A percentile compares a stretch with the other conserved stretches of the same genome.
phyloP scores from a whole-genome alignment of 257 asterid genomes.

The Solanum bulbocastanum region DNA sequence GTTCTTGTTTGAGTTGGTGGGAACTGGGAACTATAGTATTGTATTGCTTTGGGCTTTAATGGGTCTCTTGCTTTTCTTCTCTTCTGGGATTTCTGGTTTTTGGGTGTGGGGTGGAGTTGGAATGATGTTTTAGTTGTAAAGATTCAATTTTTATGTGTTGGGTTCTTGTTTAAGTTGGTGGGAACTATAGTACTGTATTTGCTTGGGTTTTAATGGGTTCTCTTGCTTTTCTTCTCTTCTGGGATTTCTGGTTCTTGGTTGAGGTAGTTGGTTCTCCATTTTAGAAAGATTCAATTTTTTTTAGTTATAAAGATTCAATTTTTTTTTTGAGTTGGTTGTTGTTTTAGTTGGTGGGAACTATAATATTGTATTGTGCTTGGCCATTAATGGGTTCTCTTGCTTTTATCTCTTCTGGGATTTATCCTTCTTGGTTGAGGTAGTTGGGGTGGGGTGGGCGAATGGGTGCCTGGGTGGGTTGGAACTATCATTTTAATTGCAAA shows the following conservation, averaged over 20 bases:
- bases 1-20: background rate
- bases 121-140: background rate
- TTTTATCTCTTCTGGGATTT: background rate
- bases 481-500: background rate
- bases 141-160: background rate
- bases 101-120: background rate
- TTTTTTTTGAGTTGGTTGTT: background rate
- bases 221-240: background rate
- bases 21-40: background rate
- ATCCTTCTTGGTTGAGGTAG: background rate
- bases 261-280: background rate
- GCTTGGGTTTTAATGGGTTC: background rate
- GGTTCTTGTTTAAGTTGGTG: background rate
- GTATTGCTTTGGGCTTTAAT: background rate
- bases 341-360: background rate
- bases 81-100: background rate
- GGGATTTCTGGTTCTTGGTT: background rate
- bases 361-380: background rate
- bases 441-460: background rate
- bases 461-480: background rate
- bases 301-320: background rate
- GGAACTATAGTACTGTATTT: background rate
- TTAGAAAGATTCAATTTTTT: background rate
- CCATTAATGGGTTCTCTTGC: background rate
- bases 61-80: background rate